Evolutionary conservation across 164 flowering plant species (phyloP).

Genomic region (Umbellularia californica): DNA sequence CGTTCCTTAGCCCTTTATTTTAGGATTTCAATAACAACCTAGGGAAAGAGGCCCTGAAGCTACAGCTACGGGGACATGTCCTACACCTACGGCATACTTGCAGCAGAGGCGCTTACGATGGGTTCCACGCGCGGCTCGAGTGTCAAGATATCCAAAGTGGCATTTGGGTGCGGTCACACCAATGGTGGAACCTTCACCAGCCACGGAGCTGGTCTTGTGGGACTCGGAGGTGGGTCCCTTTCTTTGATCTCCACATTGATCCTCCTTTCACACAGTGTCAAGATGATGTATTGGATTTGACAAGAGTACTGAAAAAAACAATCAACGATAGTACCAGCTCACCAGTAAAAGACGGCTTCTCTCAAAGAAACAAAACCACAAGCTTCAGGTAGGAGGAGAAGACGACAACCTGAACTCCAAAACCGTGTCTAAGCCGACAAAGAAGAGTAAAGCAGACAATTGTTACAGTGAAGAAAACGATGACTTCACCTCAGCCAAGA

Average conservation of each 20-base stretch:
- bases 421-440: not conserved
- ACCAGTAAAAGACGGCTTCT: not conserved
- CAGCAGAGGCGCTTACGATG: too few species aligned
- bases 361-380: not conserved
- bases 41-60: too few species aligned
- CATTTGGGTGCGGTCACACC: too few species aligned
- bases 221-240: too few species aligned
- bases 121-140: too few species aligned
- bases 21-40: too few species aligned
- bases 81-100: too few species aligned
- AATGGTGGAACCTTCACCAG: too few species aligned
- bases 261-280: not conserved
- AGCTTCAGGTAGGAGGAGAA: not conserved
- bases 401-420: not conserved
- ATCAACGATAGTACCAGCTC: not conserved
- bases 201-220: too few species aligned
- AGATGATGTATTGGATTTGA: not conserved
- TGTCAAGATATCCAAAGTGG: too few species aligned
- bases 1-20: too few species aligned
- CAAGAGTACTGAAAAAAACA: not conserved
- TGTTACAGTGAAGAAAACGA: not conserved
- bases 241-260: not conserved
- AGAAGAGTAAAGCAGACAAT: not conserved
- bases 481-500: not conserved
- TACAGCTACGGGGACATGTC: too few species aligned